Conservation (phyloP, 2,329 filamentous ascomycete genomes). For the Penicillium sp. region DNA sequence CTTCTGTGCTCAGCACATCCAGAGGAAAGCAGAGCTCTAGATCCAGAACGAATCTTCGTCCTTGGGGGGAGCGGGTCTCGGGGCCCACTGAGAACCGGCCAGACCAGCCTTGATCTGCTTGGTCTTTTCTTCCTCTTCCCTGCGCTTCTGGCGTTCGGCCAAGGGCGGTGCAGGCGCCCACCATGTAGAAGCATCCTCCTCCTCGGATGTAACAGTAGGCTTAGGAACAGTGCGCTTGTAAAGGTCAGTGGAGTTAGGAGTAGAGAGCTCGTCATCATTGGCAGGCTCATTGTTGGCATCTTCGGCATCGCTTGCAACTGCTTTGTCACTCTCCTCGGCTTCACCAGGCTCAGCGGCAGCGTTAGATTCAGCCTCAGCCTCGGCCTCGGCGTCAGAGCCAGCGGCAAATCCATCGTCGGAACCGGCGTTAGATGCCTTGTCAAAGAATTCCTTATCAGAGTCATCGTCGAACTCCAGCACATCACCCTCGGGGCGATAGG, state of each 20-base stretch:
- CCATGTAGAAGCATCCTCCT: not conserved
- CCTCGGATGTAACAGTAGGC: not conserved
- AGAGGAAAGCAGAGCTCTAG: not conserved
- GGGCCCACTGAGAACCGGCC: not conserved
- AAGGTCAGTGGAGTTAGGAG: too few species aligned
- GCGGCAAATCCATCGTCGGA: not conserved
- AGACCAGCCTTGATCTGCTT: not conserved
- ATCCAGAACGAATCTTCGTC: not conserved
- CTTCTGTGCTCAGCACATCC: not conserved
- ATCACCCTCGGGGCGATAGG: conserved; percentile 50
- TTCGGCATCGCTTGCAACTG: not conserved
- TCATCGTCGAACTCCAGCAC: conserved; percentile 56
- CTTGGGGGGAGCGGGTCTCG: not conserved
- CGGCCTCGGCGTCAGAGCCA: not conserved
- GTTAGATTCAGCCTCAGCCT: not conserved
- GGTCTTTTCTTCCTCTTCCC: not conserved
- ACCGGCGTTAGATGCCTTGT: conserved; percentile 1
- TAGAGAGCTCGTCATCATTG: not conserved
- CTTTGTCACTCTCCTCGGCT: not conserved
- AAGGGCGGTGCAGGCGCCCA: not conserved
- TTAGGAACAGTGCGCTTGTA: not conserved
- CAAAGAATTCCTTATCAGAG: conserved; percentile 45
- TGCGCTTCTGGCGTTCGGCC: not conserved
- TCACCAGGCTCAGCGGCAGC: not conserved
- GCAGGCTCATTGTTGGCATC: not conserved